Base-by-base conservation (phyloP, 805 yeast genomes). In the Nakazawaea holstii region DNA sequence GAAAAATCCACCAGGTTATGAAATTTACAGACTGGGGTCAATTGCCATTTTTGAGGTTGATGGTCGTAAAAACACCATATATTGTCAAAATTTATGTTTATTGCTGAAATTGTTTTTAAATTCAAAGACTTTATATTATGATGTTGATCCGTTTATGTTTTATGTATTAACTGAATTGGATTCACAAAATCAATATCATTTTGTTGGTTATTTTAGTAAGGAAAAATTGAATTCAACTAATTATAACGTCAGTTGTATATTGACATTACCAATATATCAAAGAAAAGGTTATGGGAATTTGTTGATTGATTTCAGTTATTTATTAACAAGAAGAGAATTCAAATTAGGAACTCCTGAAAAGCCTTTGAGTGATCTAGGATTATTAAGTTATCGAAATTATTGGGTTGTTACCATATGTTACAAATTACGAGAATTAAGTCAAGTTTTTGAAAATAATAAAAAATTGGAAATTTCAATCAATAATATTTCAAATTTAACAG, bases 121-220 rank as follows among this genome's bases (percentile, higher is more conserved):
- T 62, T 88, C 97, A 2, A 94, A 94, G 60, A 89, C 97, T 0
- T 69, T 94, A 44, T 91, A 90, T 60, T 89, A 89, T 60, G 98
- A 94, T 59, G 98, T 92, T 39, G 97, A 94, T 62, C 97, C 98
- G 1, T 92, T 92, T 57, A 77, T 86, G 60, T 94, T 94, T 60
- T 94, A 92, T 64, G 80, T 91, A 1, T 65, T 94, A 39, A 86
- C 92, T 5, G 94, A 86, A 53, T 69, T 76, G 38, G 87, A 82
- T 56, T 70, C 58, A 5, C 42, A 54, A 2, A 58, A 59, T 7
- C 72, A 70, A 14, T 84, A 84, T 59, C 90, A 87, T 59, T 86
- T 94, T 65, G 91, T 91, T 35, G 99, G 99, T 0, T 94, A 94
- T 63, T 94, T 94, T 60, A 87, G 96, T 24, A 94, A 94, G 58